Conservation (phyloP, 768 basidiomycete species). For the Tephrocybe sp. region DNA sequence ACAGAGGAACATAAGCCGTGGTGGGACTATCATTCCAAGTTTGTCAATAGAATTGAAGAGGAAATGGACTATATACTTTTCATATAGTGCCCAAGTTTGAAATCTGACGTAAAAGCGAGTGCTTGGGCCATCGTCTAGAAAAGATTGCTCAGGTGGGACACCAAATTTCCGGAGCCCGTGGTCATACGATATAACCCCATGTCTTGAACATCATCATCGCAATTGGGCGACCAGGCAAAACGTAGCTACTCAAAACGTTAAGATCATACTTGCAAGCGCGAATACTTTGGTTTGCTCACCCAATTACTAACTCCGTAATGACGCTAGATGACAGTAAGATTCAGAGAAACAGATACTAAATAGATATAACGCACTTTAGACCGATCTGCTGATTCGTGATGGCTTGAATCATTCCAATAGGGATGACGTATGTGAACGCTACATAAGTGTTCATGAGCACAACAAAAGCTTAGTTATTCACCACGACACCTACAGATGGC, state of each 20-base stretch:
- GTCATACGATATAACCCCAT: constrained; percentile 45
- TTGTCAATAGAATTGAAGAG: not conserved
- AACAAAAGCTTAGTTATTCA: not conserved
- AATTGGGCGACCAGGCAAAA: constrained; percentile 70
- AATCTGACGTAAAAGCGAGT: constrained; percentile 65
- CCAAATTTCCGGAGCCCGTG: constrained; percentile 5
- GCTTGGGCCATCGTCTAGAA: constrained; percentile 54
- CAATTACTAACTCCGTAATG: constrained; percentile 78
- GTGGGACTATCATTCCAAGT: constrained; percentile 45
- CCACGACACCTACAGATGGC: constrained; percentile 40
- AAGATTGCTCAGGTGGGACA: not conserved
- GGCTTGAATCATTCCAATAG: constrained; percentile 61
- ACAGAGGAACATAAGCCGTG: constrained; percentile 46
- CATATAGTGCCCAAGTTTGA: constrained; percentile 80
- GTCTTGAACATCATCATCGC: constrained; percentile 88
- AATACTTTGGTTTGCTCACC: constrained; percentile 50
- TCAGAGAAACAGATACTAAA: not conserved
- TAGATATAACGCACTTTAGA: constrained; percentile 32
- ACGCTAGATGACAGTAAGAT: constrained; percentile 51
- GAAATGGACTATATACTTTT: constrained; percentile 26
- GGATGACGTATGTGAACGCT: constrained; percentile 67
- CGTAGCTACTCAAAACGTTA: constrained; percentile 41
- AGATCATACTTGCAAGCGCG: not conserved
- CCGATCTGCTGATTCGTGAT: constrained; percentile 81
- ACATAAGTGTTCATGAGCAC: constrained; percentile 18